Conservation (phyloP, 1,139 yeast species). For the Saccharomycopsis hybrid region DNA sequence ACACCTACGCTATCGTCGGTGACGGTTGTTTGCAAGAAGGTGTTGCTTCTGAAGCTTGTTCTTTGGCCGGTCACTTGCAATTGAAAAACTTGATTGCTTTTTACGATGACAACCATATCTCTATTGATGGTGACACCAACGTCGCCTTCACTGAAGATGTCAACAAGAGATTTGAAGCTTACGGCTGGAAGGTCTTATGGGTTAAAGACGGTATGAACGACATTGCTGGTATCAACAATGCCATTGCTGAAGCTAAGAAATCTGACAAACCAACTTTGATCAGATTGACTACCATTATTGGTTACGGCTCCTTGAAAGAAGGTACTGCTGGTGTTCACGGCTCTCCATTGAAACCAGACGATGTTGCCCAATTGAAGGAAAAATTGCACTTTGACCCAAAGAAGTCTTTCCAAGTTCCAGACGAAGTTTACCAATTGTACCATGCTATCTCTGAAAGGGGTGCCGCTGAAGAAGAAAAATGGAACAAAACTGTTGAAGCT, state of each 20-base stretch:
- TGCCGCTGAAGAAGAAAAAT: slow-evolving; percentile 59
- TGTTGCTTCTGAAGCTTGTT: slow-evolving; percentile 88
- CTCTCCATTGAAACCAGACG: slow-evolving; percentile 92
- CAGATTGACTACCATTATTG: slow-evolving; percentile 86
- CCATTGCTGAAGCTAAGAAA: slow-evolving; percentile 66
- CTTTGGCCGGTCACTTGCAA: slow-evolving; percentile 94
- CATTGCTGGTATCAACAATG: slow-evolving; percentile 62
- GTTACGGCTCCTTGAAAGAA: slow-evolving; percentile 80
- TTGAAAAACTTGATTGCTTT: slow-evolving; percentile 91
- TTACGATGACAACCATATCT: slow-evolving; percentile 96
- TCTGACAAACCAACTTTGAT: slow-evolving; percentile 86
- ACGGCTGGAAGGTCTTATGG: slow-evolving; percentile 87
- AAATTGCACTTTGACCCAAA: slow-evolving; percentile 87
- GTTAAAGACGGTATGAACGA: slow-evolving; percentile 82
- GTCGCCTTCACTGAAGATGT: slow-evolving; percentile 96
- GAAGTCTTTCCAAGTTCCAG: slow-evolving; percentile 71
- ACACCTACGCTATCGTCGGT: slow-evolving; percentile 80
- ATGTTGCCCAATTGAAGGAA: slow-evolving; percentile 78
- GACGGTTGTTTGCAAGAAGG: slow-evolving; percentile 99
- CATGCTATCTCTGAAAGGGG: slow-evolving; percentile 54
- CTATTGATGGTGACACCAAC: slow-evolving; percentile 91
- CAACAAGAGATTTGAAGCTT: slow-evolving; percentile 74
- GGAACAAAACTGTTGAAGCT: slow-evolving; percentile 59
- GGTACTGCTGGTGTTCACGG: slow-evolving; percentile 98
- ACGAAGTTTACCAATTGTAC: slow-evolving; percentile 74